phyloP scores from a whole-genome alignment of 768 basidiomycete species.

The Boletus rex-veris region DNA sequence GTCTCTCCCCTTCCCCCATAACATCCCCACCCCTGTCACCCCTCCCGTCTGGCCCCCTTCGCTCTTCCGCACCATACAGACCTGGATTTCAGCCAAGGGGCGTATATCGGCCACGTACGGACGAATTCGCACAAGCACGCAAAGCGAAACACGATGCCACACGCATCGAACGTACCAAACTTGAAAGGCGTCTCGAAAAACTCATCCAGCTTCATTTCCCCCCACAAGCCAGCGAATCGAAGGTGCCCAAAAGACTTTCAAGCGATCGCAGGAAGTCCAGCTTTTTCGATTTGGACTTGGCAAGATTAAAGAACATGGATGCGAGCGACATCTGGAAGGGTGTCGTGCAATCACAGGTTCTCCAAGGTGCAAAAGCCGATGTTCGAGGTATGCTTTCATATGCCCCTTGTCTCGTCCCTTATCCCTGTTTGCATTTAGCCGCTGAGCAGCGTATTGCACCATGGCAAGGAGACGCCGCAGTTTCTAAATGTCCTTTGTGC shows the following conservation, averaged over 20 bases:
- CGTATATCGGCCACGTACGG: conserved; percentile 73
- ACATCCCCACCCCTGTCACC: conserved; percentile 24
- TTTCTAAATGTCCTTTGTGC: conserved; percentile 84
- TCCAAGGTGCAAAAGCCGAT: conserved; percentile 51
- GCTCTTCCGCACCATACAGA: conserved; percentile 63
- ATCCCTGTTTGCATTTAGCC: conserved; percentile 35
- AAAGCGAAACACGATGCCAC: conserved; percentile 39
- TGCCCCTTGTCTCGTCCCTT: conserved; percentile 2
- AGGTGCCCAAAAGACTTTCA: not conserved
- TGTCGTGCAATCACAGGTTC: conserved; percentile 44
- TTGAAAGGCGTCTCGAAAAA: conserved; percentile 87
- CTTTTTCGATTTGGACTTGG: conserved; percentile 69
- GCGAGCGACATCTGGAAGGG: conserved; percentile 70
- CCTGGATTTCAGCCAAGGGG: conserved; percentile 94
- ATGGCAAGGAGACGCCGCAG: conserved; percentile 83
- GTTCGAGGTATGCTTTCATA: conserved; percentile 54
- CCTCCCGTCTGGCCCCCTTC: conserved; percentile 19
- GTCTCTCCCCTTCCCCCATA: conserved; percentile 20
- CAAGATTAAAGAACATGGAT: conserved; percentile 55
- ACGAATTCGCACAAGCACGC: conserved; percentile 60
- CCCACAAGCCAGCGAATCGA: conserved; percentile 15
- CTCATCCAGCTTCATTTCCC: conserved; percentile 73
- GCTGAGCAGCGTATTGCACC: conserved; percentile 92
- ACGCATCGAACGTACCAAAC: conserved; percentile 76
- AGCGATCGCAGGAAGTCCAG: conserved; percentile 50